Percentiles rank a stretch among this genome's conserved stretches.
Evolutionary conservation across 306 rosid genomes (phyloP).

Genomic region (Dalbergia oliveri): DNA sequence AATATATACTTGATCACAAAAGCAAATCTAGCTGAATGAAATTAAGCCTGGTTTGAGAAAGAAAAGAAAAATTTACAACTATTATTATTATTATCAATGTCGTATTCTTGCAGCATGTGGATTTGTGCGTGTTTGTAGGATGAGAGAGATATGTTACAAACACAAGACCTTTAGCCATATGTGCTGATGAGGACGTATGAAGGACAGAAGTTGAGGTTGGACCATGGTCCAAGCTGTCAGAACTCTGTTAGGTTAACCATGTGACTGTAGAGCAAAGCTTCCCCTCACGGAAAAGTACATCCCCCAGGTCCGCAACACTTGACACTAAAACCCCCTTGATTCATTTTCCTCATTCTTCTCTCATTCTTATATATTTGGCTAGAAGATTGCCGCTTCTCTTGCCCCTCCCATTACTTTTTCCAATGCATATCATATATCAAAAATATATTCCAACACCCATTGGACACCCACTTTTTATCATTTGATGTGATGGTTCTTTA

Average conservation of each 20-base stretch:
- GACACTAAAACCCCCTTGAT: not conserved
- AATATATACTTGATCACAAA: slow-evolving; percentile 15
- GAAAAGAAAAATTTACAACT: no score
- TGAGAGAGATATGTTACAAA: not conserved
- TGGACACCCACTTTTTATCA: no score
- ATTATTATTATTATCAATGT: not conserved
- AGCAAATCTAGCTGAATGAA: not conserved
- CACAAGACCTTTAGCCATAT: slow-evolving; percentile 19
- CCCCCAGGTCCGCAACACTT: not conserved
- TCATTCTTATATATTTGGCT: not conserved
- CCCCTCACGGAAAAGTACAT: slow-evolving; percentile 20
- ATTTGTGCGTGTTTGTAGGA: not conserved
- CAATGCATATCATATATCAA: not conserved
- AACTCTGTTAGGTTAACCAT: slow-evolving; percentile 54
- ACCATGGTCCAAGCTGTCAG: slow-evolving; percentile 64
- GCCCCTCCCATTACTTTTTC: not conserved
- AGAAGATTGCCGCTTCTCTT: not conserved
- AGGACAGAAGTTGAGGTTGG: slow-evolving; percentile 40
- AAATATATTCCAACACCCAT: no score
- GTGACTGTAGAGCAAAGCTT: slow-evolving; percentile 51
- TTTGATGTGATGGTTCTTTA: no score
- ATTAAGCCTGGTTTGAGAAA: not conserved
- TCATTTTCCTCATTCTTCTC: not conserved
- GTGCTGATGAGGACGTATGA: slow-evolving; percentile 44
- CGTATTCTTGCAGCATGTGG: not conserved